Percentiles rank a stretch among this genome's conserved stretches.
Conservation (phyloP, 768 basidiomycete species). For the Suillus subluteus region DNA sequence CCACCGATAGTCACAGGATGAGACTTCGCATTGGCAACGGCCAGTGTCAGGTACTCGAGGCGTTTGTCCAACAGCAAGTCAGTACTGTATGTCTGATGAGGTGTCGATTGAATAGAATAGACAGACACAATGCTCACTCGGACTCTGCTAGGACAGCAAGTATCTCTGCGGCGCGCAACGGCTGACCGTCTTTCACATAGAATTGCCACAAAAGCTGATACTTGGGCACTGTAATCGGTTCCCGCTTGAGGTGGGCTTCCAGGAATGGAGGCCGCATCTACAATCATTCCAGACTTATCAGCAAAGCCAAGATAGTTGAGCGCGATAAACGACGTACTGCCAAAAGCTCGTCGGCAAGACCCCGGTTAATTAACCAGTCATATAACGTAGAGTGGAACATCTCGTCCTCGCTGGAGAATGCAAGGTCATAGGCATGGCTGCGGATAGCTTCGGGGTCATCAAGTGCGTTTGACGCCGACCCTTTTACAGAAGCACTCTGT, state of each 20-base stretch:
- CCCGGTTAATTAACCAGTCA: constrained; percentile 86
- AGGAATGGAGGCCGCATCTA: constrained; percentile 88
- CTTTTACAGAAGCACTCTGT: constrained; percentile 25
- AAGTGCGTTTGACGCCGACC: constrained; percentile 27
- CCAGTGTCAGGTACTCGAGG: constrained; percentile 90
- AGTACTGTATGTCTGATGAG: constrained; percentile 50
- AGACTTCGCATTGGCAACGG: constrained; percentile 95
- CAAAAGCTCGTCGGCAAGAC: constrained; percentile 84
- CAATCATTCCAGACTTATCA: constrained; percentile 16
- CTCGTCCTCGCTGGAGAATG: constrained; percentile 84
- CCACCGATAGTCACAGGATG: constrained; percentile 80
- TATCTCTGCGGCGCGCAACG: constrained; percentile 85
- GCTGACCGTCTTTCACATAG: constrained; percentile 90
- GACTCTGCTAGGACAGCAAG: constrained; percentile 85
- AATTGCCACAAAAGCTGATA: constrained; percentile 95
- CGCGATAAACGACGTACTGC: constrained; percentile 59
- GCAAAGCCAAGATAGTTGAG: constrained; percentile 10
- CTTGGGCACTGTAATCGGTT: constrained; percentile 80
- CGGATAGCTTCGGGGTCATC: constrained; percentile 75
- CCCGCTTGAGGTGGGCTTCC: constrained; percentile 83
- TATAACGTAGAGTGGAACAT: constrained; percentile 95
- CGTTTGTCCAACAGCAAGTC: constrained; percentile 71
- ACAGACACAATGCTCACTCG: constrained; percentile 52
- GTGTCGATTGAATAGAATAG: background rate
- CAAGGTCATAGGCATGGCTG: constrained; percentile 83